Base-by-base conservation (phyloP, 768 basidiomycete genomes). In the Tubosaeta sp. region DNA sequence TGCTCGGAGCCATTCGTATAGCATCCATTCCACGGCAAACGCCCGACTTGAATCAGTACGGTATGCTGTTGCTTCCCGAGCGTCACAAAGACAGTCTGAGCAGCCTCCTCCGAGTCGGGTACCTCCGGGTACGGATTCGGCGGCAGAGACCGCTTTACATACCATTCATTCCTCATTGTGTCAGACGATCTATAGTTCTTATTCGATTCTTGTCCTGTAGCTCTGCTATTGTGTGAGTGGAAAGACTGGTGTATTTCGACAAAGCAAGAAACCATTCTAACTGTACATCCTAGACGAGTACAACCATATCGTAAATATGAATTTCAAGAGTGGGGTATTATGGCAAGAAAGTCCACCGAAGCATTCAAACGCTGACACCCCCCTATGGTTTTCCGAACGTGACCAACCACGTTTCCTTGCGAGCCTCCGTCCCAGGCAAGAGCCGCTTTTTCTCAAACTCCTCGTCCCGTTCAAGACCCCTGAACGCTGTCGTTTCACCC, bases 381-480 rank as follows among this genome's bases (percentile, higher is more conserved):
- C 25, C 12, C 36, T 55, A 71, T 12, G 58, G 60, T 41, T 62
- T 69, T 29, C 69, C 75, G 43, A 81, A 66, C 61, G 75, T 80
- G 22, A 84, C 70, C 3, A 83, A 67, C 81, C 82, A 87, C 0
- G 82, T 85, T 65, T 86, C 81, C 14, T 70, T 52, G 55, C 70
- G 70, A 1, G 51, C 60, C 41, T 71, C 55, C 31, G 56, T 52
- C 11, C 76, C 77, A 18, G 82, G 83, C 21, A 84, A 49, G 44
- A 76, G 52, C 51, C 81, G 71, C 60, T 68, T 60, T 60, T 77
- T 81, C 49, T 71, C 72, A 59, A 76, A 83, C 7, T 78, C 80
- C 11, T 80, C 79, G 52, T 84, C 79, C 65, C 67, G 76, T 58
- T 82, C 80, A 54, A 88, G 59, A 1, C 86, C 86, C 52, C 72